Base-by-base conservation (phyloP, 2,329 filamentous ascomycete genomes). In the Ascochyta clinopodiicola region DNA sequence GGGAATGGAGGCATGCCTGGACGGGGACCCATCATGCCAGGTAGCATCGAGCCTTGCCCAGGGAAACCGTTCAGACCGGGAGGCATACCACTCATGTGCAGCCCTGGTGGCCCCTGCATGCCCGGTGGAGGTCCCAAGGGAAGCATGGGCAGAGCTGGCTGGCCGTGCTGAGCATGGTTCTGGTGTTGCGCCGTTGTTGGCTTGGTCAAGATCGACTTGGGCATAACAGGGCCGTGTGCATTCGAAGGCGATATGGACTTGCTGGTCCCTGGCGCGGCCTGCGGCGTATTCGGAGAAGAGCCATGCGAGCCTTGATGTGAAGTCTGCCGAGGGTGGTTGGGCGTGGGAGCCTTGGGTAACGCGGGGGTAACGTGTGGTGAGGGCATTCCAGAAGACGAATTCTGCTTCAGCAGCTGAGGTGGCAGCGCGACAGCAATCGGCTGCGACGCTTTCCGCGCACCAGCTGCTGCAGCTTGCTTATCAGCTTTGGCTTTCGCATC, bases 361-460 rank as follows among this genome's bases (percentile, higher is more conserved):
- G 87, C 88, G 7, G 95, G 94, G 31, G 91, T 95, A 45, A 94
- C 84, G 71, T 92, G 91, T 7, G 94, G 94, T 15, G 94, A 97
- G 43, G 87, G 86, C 61, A 88, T 83, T 56, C 77, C 78, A 15
- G 79, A 77, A 29, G 78, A 75, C 21, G 73, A 74, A 27, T 79
- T 82, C 52, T 84, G 81, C 63, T 85, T 81, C 35, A 81, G 76
- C 46, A 86, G 69, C 44, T 80, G 82, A 38, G 82, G 78, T 32
- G 84, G 82, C 36, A 86, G 72, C 40, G 82, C 80, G 29, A 84
- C 80, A 49, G 76, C 63, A 64, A 78, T 64, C 61, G 70, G 71
- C 66, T 78, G 73, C 56, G 74, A 66, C 24, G 75, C 62, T 75
- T 75, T 66, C 48, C 70, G 73, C 19, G 62, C 49, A n/a, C 64